Evolutionary conservation across 179 eudicot genomes (phyloP).

Genomic region (Heliamphora ciliata): DNA sequence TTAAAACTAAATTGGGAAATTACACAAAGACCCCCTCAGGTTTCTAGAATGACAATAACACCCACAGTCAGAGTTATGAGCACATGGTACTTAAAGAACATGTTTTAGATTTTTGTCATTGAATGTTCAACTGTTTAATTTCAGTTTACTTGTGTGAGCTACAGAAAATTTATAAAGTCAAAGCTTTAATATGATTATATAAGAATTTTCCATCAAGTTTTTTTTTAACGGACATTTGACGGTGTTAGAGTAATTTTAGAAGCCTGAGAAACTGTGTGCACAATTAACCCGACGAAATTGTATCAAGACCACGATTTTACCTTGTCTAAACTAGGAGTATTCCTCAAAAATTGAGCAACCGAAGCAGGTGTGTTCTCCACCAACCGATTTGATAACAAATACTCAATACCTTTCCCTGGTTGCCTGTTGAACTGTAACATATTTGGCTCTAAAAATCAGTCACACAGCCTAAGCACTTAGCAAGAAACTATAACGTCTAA

Average conservation of each 20-base stretch:
- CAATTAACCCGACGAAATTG: conserved; percentile 8
- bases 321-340: conserved; percentile 73
- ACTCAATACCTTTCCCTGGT: conserved; percentile 75
- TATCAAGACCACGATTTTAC: conserved; percentile 23
- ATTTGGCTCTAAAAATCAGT: conserved; percentile 16
- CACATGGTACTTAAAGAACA: neutral
- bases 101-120: neutral
- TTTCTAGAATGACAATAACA: neutral
- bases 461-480: neutral
- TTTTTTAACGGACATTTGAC: neutral
- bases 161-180: neutral
- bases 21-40: neutral
- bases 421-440: conserved; percentile 74
- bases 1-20: conserved; percentile 1
- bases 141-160: neutral
- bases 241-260: neutral
- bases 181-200: neutral
- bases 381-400: conserved; percentile 67
- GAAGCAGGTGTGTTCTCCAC: conserved; percentile 78
- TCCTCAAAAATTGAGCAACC: conserved; percentile 87
- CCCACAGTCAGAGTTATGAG: neutral
- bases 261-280: neutral
- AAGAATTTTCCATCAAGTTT: neutral
- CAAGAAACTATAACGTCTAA: conserved; percentile 13
- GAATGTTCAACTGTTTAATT: no score